Evolutionary conservation across 2,329 filamentous ascomycete genomes (phyloP), one percentile per base, ranked within the genome.

Genomic region (Colletotrichum sp.): DNA sequence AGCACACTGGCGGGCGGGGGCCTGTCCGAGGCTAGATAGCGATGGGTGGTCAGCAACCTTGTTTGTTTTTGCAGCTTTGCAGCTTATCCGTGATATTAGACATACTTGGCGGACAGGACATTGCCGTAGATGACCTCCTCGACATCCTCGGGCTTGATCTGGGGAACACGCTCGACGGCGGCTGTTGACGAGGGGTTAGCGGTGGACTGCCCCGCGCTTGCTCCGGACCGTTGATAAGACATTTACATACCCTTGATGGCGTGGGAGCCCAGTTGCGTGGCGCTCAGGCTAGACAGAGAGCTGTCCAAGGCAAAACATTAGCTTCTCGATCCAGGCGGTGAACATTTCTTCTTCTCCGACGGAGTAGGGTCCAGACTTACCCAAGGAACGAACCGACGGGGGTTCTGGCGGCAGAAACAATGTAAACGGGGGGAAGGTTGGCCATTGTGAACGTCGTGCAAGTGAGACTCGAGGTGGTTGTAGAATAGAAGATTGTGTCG

Each of bases 121-220:
- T 99, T 99, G 86, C 97, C 97, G 84, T 98, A 98, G 90, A 97
- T 98, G 84, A 99, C 95, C 86, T 99, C 97, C 84, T 99, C 93
- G 75, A 99, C 95, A 84, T 98, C 92, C 82, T 96, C 92, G 71
- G 95, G 91, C 88, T 98, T 96, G 88, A 99, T 92, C 82, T 94
- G 91, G 72, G 97, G 93, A 63, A 94, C 95, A 82, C 95, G 94
- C 87, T 96, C 94, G 80, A 99, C 92, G 77, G 96, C 96, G 82
- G 90, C 92, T 94, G 73, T 52, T 30, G 65, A 30, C 65, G 39
- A 67, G 63, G 65, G 65, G 30, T 67, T 76, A 78, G 67, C 72
- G 36, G 57, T 59, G 26, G 68, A 59, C 64, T 69, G 70, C 60
- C 49, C 49, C 73, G 66, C 65, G 65, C 12, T 24, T 75, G n/a